Base-by-base conservation (phyloP, 257 asterid genomes). In the Striga asiatica region DNA sequence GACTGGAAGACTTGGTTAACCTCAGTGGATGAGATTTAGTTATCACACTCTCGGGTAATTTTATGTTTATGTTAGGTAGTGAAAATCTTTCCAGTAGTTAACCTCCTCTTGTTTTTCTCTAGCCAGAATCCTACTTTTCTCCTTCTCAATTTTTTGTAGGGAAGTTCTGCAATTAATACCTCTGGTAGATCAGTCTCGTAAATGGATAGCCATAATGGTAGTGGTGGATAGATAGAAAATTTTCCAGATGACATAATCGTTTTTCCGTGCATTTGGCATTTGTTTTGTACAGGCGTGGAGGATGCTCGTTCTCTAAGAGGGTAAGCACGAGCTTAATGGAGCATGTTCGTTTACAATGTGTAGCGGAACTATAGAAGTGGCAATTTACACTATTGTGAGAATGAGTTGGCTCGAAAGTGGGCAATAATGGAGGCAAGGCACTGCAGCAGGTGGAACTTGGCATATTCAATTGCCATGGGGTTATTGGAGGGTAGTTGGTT, bases 261-360 rank as follows among this genome's bases (percentile, higher is more conserved):
- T 62, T 77, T 79, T 77, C 72, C 80, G 74, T 86, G 82, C 72
- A 76, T 83, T 80, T 86, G 83, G 81, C 84, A 79, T 83, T 78
- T 77, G 82, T 78, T 85, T 82, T 80, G 88, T 71, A 75, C 86
- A 83, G 85, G 95, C 66, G 71, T 61, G 69, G 75, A 76, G 78
- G 5, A 4, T 14, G 85, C 76, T 68, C 60, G 73, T 58, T 58
- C 61, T 60, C 67, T 53, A 70, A 72, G 74, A 37, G 14, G 47
- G 72, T 43, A 61, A 65, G 54, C 57, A 58, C 49, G 22, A 56
- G 56, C 56, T 41, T 47, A 52, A 37, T 32, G n/a, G n/a, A 43
- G 50, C 50, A 43, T 62, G 66, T 74, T 68, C 66, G 47, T 49
- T 3, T 2, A 27, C 5, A 3, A 27, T 62, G 64, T 53, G 70